phyloP scores from a whole-genome alignment of 768 basidiomycete species.

The Tephrocybe rancida region DNA sequence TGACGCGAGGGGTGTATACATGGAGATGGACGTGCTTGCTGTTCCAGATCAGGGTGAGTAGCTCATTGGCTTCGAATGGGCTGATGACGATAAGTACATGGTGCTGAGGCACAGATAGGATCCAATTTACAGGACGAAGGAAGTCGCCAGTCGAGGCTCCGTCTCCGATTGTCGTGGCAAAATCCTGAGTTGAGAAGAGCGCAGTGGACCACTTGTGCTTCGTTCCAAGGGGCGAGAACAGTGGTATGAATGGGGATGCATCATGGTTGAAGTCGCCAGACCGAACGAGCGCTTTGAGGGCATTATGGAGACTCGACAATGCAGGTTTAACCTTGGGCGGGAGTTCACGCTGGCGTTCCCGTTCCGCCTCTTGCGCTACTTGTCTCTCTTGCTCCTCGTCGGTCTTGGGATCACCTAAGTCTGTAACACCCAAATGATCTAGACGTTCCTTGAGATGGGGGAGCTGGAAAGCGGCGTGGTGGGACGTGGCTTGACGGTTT shows the following conservation, averaged over 20 bases:
- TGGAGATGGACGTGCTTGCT: conserved; percentile 38
- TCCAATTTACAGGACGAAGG: conserved; percentile 45
- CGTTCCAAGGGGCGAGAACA: conserved; percentile 15
- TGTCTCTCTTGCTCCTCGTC: conserved; percentile 57
- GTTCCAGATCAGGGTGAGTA: conserved; percentile 35
- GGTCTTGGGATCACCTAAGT: conserved; percentile 23
- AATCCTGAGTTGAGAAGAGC: conserved; percentile 36
- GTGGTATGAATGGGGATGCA: conserved; percentile 23
- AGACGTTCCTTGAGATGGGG: conserved; percentile 26
- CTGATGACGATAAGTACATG: conserved; percentile 38
- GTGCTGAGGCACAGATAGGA: conserved; percentile 28
- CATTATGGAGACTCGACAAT: not conserved
- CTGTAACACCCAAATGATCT: conserved; percentile 26
- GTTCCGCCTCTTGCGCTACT: conserved; percentile 42
- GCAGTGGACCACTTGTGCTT: conserved; percentile 19
- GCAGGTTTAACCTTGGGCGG: conserved; percentile 30
- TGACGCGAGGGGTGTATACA: conserved; percentile 41
- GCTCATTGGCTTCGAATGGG: conserved; percentile 37
- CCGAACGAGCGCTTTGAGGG: conserved; percentile 29
- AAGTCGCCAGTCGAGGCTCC: conserved; percentile 26
- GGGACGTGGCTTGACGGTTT: too few relatives aligned
- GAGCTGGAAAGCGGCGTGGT: conserved; percentile 13
- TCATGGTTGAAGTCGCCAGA: conserved; percentile 24
- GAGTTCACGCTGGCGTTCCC: conserved; percentile 39
- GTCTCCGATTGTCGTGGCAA: conserved; percentile 28